These are phyloP conservation scores for Botrytis squamosa DNA, from an alignment of 2,329 filamentous ascomycete species.

Conservation along the genomic window DNA sequence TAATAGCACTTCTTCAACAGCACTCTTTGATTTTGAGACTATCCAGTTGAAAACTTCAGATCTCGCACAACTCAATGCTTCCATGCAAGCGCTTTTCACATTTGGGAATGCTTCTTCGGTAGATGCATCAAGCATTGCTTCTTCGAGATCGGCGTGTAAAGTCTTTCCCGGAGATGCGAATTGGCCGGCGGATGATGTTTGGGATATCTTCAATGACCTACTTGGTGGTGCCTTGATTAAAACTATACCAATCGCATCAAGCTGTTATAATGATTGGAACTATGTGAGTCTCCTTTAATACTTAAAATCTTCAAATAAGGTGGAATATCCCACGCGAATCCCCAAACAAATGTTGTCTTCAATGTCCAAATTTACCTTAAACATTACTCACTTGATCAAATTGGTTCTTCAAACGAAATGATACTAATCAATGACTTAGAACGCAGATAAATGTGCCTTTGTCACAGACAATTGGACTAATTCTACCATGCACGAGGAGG, in stretches of 20 bases:
- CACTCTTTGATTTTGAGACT: slow-evolving; percentile 10
- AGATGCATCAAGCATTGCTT: background rate
- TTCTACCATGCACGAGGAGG: slow-evolving; percentile 42
- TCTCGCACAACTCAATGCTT: slow-evolving; percentile 10
- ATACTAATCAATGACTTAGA: slow-evolving; percentile 41
- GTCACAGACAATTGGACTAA: slow-evolving; percentile 39
- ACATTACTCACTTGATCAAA: too few relatives aligned
- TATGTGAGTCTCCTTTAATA: background rate
- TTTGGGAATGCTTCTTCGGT: slow-evolving; percentile 6
- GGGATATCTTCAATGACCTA: slow-evolving; percentile 48
- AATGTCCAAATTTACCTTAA: background rate
- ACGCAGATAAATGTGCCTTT: slow-evolving; percentile 39
- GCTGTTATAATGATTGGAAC: background rate
- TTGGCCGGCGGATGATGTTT: slow-evolving; percentile 51
- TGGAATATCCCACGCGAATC: background rate
- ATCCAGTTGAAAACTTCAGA: background rate
- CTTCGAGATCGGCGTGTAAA: slow-evolving; percentile 25
- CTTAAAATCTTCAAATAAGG: background rate
- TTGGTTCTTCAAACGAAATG: slow-evolving; percentile 25
- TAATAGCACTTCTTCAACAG: background rate
- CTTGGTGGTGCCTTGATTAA: slow-evolving; percentile 45
- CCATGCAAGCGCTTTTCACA: slow-evolving; percentile 9
- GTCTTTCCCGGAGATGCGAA: slow-evolving; percentile 29
- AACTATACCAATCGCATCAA: slow-evolving; percentile 45
- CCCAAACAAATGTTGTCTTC: background rate